These are phyloP conservation scores for Phytophthora idaei DNA, from an alignment of 352 stramenopile species.

Conservation along the genomic window DNA sequence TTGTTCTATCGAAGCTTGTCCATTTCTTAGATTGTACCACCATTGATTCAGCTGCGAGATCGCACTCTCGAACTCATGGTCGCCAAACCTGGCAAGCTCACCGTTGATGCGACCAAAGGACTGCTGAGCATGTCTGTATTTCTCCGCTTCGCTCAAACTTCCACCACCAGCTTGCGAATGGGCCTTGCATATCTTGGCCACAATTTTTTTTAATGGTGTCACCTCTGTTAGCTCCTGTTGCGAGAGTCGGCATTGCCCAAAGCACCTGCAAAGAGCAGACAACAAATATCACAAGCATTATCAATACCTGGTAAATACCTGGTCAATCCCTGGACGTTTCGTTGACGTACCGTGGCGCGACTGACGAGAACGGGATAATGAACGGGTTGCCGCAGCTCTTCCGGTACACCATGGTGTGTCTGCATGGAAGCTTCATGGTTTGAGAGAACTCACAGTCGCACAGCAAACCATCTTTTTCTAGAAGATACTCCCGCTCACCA, in stretches of 20 bases:
- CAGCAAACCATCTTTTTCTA: not conserved
- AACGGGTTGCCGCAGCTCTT: slow-evolving; percentile 2
- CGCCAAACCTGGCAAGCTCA: slow-evolving; percentile 2
- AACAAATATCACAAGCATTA: too few relatives aligned
- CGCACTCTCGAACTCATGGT: slow-evolving; percentile 1
- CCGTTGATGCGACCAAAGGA: slow-evolving; percentile 3
- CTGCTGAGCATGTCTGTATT: slow-evolving; percentile 1
- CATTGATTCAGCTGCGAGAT: slow-evolving; percentile 6
- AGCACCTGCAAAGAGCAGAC: slow-evolving; percentile 5
- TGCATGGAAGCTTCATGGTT: not conserved
- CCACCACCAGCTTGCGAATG: not conserved
- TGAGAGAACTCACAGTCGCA: not conserved
- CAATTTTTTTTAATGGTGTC: too few relatives aligned
- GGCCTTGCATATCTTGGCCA: slow-evolving; percentile 4
- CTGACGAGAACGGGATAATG: slow-evolving; percentile 8
- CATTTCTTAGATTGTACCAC: not conserved
- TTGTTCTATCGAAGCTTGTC: not conserved
- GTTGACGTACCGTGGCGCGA: slow-evolving; percentile 4
- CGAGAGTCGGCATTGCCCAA: not conserved
- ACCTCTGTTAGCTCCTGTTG: not conserved
- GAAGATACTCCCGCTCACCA: not conserved
- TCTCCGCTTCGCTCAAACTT: slow-evolving; percentile 5
- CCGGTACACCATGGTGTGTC: not conserved
- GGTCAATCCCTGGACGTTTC: slow-evolving; percentile 2
- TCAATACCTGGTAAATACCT: not conserved